Evolutionary conservation across 352 stramenopile species (phyloP), one percentile per base, ranked within the genome.

Genomic region (Phytophthora colocasiae): DNA sequence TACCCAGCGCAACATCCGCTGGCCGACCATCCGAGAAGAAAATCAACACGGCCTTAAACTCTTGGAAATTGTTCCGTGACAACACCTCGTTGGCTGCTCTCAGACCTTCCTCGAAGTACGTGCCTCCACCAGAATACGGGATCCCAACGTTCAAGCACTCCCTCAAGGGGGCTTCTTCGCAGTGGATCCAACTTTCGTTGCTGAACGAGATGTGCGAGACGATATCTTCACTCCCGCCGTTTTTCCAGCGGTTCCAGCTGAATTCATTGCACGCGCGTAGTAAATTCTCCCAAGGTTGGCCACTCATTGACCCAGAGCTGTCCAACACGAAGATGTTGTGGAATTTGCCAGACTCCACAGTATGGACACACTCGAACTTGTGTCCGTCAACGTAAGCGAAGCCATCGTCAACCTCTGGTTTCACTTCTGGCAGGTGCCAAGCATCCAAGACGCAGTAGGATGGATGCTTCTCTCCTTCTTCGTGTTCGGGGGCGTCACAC

Each of bases 11-110:
- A 2, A 70, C 48, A 17, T 89, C 73, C 1, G 51, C 44, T 5
- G 85, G 80, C 9, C 71, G 69, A 0, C 85, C 85, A 51, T 93
- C 81, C 36, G 67, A 75, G 27, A 72, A 75, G 62, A 75, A 69
- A 17, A 75, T 69, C 7, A 75, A 6, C 51, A 32, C 80, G 0
- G 70, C 71, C 41, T 85, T 81, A 69, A 80, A 89, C 32, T 59
- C 51, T 31, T 81, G 62, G 43, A 87, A 80, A 6, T 73, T 54
- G 26, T 81, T 83, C 12, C 83, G 78, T 9, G 85, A 93, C 4
- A 93, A 45, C 31, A 93, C 68, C 41, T 91, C 81, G 31, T 75
- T 84, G 1, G 79, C 78, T 1, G 55, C 53, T 0, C 79, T 60
- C 43, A 93, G 60, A 0, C 75, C 85, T 8, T 55, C 39, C 5